Conservation (phyloP, 2,329 filamentous ascomycete species). For the Cladosporium colombiae region DNA sequence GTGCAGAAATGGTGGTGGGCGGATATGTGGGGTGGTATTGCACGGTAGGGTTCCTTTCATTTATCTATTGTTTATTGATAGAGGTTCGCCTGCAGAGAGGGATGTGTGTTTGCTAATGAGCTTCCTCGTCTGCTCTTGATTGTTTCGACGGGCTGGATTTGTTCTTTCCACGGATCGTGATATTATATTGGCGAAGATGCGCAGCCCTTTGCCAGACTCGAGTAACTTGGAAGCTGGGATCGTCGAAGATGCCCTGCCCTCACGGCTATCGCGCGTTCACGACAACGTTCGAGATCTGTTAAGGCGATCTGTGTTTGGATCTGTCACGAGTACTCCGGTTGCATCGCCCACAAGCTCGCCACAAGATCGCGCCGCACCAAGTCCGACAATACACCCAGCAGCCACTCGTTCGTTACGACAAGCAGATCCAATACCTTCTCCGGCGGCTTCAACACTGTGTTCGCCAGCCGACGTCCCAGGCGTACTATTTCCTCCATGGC, state of each 20-base stretch:
- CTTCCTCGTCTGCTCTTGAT: neutral
- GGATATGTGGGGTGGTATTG: conserved; percentile 11
- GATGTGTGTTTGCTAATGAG: neutral
- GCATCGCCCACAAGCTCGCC: conserved; percentile 5
- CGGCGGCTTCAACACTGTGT: neutral
- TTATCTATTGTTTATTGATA: neutral
- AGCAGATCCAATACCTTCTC: conserved; percentile 18
- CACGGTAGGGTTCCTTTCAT: neutral
- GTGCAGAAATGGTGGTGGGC: conserved; percentile 6
- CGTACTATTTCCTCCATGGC: conserved; percentile 27
- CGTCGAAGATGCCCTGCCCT: conserved; percentile 32
- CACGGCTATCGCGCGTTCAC: conserved; percentile 34
- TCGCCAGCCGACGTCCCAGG: conserved; percentile 16
- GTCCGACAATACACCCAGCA: neutral
- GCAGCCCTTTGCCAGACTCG: conserved; percentile 20
- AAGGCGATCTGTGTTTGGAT: conserved; percentile 32
- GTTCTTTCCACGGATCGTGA: neutral
- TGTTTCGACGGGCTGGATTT: neutral
- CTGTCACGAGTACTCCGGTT: conserved; percentile 20
- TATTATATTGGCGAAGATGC: neutral
- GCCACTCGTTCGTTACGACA: neutral
- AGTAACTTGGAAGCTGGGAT: conserved; percentile 36
- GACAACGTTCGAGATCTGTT: conserved; percentile 38
- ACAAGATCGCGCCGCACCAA: neutral
- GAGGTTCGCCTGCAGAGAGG: neutral